Base-by-base conservation (phyloP, 805 yeast species). In the Danielia reshetovae region DNA sequence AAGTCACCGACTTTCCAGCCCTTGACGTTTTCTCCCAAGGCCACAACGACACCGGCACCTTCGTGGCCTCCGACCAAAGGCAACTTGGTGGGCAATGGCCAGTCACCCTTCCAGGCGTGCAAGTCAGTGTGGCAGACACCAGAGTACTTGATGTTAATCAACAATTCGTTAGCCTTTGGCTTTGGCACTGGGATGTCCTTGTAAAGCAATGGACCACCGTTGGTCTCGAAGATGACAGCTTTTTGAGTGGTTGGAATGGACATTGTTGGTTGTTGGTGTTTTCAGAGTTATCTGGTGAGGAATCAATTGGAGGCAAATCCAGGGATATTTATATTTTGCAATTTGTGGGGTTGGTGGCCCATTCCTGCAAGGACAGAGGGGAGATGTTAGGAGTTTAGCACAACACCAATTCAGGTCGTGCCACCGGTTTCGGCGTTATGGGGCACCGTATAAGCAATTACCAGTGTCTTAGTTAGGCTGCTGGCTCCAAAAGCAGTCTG, bases 61-160 rank as follows among this genome's bases (percentile, higher is more conserved):
- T 85, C 94, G 65, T 85, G 94, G 51, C 94, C 94, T 45, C 93
- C 93, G 32, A 84, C 88, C 49, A 83, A 67, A 16, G 93, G 90
- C 41, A 81, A 69, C 57, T 80, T 81, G 46, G 81, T 75, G 45
- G 66, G 75, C 60, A 82, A 69, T 33, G 94, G 93, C 94, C 95
- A 86, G 68, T 87, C 95, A 55, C 95, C 95, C 59, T 83, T 77
- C 89, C 93, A 85, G 36, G 94, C 95, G 70, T 87, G 96, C 60
- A 87, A 75, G 58, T 86, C 96, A 24, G 95, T 85, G 72, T 88
- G 96, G 67, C 96, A 86, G 38, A 86, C 95, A 65, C 96, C 96
- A 18, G 95, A 78, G 73, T 80, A 86, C 67, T 78, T 79, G 62
- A 87, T 79, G 61, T 87, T 79, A 65, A 87, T 71, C 59, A 87